Conservation (phyloP, 306 rosid species). For the Luffa acutangula region DNA sequence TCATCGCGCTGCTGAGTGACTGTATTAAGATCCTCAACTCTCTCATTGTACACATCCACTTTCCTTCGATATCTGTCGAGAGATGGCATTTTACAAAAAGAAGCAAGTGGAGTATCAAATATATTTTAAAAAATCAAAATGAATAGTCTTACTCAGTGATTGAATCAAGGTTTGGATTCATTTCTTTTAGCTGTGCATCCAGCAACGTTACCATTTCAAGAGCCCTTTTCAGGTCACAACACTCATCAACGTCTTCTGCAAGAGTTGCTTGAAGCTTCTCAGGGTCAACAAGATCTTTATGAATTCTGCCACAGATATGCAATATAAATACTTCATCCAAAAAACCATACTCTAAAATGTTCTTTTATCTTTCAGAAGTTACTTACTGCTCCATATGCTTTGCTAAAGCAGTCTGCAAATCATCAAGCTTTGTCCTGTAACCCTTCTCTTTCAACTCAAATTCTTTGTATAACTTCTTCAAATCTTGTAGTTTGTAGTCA, state of each 20-base stretch:
- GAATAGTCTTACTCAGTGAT: slow-evolving; percentile 64
- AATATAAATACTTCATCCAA: background rate
- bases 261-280: slow-evolving; percentile 70
- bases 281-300: slow-evolving; percentile 66
- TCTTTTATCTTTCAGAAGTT: background rate
- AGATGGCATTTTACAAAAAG: slow-evolving; percentile 7
- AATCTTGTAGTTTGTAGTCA: slow-evolving; percentile 73
- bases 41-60: slow-evolving; percentile 64
- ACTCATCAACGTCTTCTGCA: slow-evolving; percentile 39
- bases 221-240: slow-evolving; percentile 60
- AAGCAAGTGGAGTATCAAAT: background rate
- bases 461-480: slow-evolving; percentile 67
- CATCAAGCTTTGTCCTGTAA: slow-evolving; percentile 63
- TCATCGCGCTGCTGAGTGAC: slow-evolving; percentile 80
- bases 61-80: slow-evolving; percentile 60
- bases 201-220: slow-evolving; percentile 63
- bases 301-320: slow-evolving; percentile 51
- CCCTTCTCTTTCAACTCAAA: slow-evolving; percentile 67
- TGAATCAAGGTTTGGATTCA: slow-evolving; percentile 96
- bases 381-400: slow-evolving; percentile 93
- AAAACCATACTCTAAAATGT: background rate
- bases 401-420: slow-evolving; percentile 52
- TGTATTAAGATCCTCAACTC: slow-evolving; percentile 79
- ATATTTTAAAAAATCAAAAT: background rate
- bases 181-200: slow-evolving; percentile 86